Evolutionary conservation across 2,329 filamentous ascomycete species (phyloP).

Genomic region (Pleoardoris graminearum): DNA sequence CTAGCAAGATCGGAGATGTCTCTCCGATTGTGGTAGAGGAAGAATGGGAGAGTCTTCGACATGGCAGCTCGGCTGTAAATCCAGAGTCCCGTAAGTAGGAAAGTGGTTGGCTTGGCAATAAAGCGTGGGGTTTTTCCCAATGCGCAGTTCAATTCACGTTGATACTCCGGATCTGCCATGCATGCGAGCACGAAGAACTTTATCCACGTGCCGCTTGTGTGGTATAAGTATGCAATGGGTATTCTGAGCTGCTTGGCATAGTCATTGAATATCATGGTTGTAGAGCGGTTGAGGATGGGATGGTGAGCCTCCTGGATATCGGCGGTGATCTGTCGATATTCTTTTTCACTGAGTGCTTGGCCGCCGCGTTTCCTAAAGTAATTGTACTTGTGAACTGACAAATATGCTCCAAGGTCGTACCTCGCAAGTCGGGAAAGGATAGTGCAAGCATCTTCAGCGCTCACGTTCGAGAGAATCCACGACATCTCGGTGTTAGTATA

Average conservation of each 20-base stretch:
- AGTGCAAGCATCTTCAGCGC: slow-evolving; percentile 46
- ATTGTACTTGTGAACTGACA: slow-evolving; percentile 39
- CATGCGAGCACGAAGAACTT: slow-evolving; percentile 57
- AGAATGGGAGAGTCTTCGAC: slow-evolving; percentile 51
- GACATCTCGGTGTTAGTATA: slow-evolving; percentile 47
- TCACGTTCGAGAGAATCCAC: slow-evolving; percentile 52
- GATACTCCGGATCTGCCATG: slow-evolving; percentile 57
- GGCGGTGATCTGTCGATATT: slow-evolving; percentile 38
- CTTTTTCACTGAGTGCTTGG: slow-evolving; percentile 29
- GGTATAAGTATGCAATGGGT: slow-evolving; percentile 49
- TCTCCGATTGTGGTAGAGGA: slow-evolving; percentile 55
- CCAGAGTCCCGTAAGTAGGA: slow-evolving; percentile 54
- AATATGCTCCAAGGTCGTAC: slow-evolving; percentile 53
- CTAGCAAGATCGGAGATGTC: slow-evolving; percentile 54
- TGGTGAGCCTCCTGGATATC: slow-evolving; percentile 39
- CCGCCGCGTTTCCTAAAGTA: slow-evolving; percentile 34
- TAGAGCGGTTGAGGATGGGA: slow-evolving; percentile 35
- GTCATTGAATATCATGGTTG: slow-evolving; percentile 26
- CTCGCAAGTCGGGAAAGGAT: slow-evolving; percentile 50
- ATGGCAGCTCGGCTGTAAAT: slow-evolving; percentile 52
- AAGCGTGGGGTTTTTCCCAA: slow-evolving; percentile 42
- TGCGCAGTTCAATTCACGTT: slow-evolving; percentile 55
- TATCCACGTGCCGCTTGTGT: slow-evolving; percentile 48
- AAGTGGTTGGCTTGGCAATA: slow-evolving; percentile 44
- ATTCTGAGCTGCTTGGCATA: slow-evolving; percentile 35